Evolutionary conservation across 2,329 filamentous ascomycete genomes (phyloP).

Genomic region (Ambrosiella xylebori): DNA sequence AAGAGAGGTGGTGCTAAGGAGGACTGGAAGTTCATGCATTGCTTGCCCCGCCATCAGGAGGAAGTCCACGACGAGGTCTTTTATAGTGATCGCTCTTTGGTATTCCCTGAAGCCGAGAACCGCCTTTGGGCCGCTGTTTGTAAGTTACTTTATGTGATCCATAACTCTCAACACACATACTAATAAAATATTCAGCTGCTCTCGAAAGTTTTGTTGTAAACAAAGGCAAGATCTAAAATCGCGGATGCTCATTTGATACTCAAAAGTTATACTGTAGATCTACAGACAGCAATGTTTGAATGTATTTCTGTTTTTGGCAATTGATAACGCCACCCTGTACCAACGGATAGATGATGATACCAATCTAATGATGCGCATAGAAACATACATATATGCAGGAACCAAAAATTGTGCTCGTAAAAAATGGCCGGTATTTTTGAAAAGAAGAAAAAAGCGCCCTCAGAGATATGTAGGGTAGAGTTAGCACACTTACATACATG

Average conservation of each 20-base stretch:
- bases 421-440: background rate
- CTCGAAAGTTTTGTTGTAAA: constrained; percentile 89
- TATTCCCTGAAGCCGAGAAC: constrained; percentile 91
- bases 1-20: constrained; percentile 70
- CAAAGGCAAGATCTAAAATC: constrained; percentile 52
- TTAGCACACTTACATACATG: background rate
- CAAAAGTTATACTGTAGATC: background rate
- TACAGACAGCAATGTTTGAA: background rate
- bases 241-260: background rate
- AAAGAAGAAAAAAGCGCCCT: background rate
- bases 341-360: background rate
- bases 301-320: background rate
- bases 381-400: background rate
- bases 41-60: constrained; percentile 75
- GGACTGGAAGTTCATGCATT: constrained; percentile 97
- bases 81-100: constrained; percentile 67
- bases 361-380: background rate
- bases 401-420: background rate
- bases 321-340: background rate
- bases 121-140: constrained; percentile 76
- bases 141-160: constrained; percentile 24
- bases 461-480: background rate
- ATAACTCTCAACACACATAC: background rate
- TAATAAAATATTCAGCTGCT: constrained; percentile 32
- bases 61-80: constrained; percentile 94